Base-by-base conservation (phyloP, 495 filamentous ascomycete species). In the Melanomma pulvis-pyrius region DNA sequence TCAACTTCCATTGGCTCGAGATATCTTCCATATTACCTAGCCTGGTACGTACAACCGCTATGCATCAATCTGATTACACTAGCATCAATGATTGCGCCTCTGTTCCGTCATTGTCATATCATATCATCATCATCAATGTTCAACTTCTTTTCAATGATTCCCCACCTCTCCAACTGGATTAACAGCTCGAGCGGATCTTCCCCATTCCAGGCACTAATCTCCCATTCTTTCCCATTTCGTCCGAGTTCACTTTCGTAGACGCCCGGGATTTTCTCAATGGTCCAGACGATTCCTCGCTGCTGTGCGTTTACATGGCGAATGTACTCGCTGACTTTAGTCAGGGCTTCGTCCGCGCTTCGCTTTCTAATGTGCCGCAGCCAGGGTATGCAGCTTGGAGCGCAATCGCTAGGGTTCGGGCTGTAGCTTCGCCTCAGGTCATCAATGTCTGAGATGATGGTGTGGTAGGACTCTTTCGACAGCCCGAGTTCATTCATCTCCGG, bases 101-200 rank as follows among this genome's bases (percentile, higher is more conserved):
- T 44, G n/a, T 44, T n/a, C n/a, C 17, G 8, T 44, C 39, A 3
- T 17, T 7, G 39, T 44, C n/a, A 12, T 12, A 15, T 48, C 22
- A 17, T 21, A 17, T 61, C 49, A 21, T 63, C 65, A 17, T 70
- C 61, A 44, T 61, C 57, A 30, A 58, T 48, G 28, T 52, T 41
- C 24, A 60, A 32, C 29, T 36, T 70, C 46, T 65, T 65, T 25
- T 65, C 61, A 52, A 70, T 66, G 24, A 69, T 55, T 17, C 67
- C 56, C 54, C 61, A 61, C 51, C 34, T 65, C 55, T 70, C 67
- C 25, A 70, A 28, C 55, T 61, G 62, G 19, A 65, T n/a, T 13
- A 70, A n/a, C 17, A 70, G 39, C 50, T 66, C 67, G n/a, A 70
- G 48, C 34, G 55, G 55, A 52, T 70, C 67, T 26, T 52, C 50